Evolutionary conservation across 371 early-diverging fungal genomes (phyloP), one percentile per base, ranked within the genome.

Genomic region (Mortierella sp.): DNA sequence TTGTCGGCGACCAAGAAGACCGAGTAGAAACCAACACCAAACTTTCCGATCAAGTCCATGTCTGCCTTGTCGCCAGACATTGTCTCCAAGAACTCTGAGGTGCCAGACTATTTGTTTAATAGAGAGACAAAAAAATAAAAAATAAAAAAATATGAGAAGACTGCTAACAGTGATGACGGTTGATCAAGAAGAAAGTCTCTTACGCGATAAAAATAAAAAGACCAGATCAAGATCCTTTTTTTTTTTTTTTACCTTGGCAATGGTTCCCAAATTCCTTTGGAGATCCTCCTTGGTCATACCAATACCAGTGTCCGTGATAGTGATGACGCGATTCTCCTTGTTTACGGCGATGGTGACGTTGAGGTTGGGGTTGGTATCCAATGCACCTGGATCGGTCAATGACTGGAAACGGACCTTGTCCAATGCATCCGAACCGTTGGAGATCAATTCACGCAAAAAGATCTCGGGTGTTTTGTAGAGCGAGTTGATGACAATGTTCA

Each of bases 21-120:
- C 23, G 90, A 96, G 86, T 99, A 99, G 83, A 98, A 98, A 23
- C 99, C 99, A 43, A 98, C 96, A 88, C 99, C 99, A 84, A 99
- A 99, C 86, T 98, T 98, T 53, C 99, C 99, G 79, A 98, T 98
- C 75, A 96, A 82, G 58, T 87, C 86, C 64, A 87, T 84, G 61
- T 90, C 91, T 44, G 84, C 81, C 73, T 84, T 82, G 67, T 88
- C 83, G 12, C 85, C 74, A 53, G 91, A 90, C 64, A 96, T 55
- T 29, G 89, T 85, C 64, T 92, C 84, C 68, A 95, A 75, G 75
- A 98, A 94, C 69, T 94, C 95, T 29, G 93, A 89, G 0, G 96
- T 94, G 28, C 94, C 94, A 11, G 94, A 94, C 81, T 79, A 73
- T 2, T 37, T 25, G 19, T n/a, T 50, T 50, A 5, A 15, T 28